A percentile compares a stretch with the other conserved stretches of the same genome.
Evolutionary conservation across 192 early-diverging fungal species (phyloP).

Genomic region (Ambispora gerdemannii): DNA sequence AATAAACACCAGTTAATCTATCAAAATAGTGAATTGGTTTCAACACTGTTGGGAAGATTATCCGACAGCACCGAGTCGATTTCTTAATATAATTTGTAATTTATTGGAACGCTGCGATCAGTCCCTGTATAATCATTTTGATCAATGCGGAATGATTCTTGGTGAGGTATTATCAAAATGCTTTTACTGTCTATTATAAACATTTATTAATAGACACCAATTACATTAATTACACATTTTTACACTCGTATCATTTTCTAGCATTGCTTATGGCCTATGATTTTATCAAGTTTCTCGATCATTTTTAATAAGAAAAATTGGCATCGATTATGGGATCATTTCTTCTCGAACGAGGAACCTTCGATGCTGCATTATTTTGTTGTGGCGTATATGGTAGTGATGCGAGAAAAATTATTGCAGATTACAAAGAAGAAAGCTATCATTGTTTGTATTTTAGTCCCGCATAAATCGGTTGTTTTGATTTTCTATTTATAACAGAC

Average conservation of each 20-base stretch:
- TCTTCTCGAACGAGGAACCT: constrained; percentile 20
- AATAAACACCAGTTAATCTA: background rate
- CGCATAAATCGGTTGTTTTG: background rate
- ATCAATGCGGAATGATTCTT: background rate
- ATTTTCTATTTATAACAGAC: background rate
- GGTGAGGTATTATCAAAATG: background rate
- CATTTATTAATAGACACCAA: background rate
- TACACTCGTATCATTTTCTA: background rate
- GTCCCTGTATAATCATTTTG: background rate
- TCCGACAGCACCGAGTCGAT: background rate
- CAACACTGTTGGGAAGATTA: constrained; percentile 6
- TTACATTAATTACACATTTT: no score
- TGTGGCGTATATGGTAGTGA: background rate
- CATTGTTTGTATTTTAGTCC: background rate
- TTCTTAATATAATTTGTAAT: background rate
- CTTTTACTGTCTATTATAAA: background rate
- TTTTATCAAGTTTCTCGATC: background rate
- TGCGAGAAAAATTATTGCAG: background rate
- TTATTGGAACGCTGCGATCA: constrained; percentile 12
- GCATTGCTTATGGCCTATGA: background rate
- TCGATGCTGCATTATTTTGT: constrained; percentile 10
- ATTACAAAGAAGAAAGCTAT: background rate
- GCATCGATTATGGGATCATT: constrained; percentile 16
- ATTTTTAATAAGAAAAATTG: constrained; percentile 1
- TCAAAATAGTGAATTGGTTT: constrained; percentile 17